A percentile compares a stretch with the other conserved stretches of the same genome.
These are phyloP conservation scores for Nasturtium officinale DNA, from an alignment of 345 rosid species.

Conservation along the genomic window DNA sequence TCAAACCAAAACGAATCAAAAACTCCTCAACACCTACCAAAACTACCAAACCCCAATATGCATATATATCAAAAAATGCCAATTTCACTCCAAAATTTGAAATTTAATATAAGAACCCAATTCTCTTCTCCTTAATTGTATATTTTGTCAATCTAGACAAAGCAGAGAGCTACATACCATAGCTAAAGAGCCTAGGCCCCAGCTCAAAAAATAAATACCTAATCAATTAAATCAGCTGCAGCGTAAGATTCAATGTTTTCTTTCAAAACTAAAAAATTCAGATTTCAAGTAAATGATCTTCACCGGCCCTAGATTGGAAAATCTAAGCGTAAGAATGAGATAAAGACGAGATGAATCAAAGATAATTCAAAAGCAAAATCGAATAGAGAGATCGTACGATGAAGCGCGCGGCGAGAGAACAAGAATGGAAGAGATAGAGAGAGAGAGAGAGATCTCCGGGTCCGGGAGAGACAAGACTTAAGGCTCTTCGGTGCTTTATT, in stretches of 20 bases:
- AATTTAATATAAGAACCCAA: not conserved
- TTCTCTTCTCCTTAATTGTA: not conserved
- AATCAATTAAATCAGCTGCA: constrained; percentile 12
- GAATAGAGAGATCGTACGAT: constrained; percentile 15
- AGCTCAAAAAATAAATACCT: constrained; percentile 26
- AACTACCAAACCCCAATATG: not conserved
- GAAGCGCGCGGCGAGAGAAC: constrained; percentile 31
- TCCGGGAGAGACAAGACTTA: constrained; percentile 25
- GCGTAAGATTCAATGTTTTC: not conserved
- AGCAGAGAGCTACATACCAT: constrained; percentile 30
- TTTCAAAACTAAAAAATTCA: not conserved
- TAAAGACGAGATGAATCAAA: not conserved
- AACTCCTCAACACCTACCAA: constrained; percentile 1
- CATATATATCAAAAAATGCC: constrained; percentile 14
- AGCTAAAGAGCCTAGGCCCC: not conserved
- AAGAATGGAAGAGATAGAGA: not conserved
- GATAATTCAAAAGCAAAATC: not conserved
- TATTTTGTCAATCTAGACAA: constrained; percentile 14
- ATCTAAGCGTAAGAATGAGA: constrained; percentile 10
- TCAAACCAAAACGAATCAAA: not conserved
- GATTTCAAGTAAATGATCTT: constrained; percentile 11
- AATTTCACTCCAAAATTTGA: not conserved
- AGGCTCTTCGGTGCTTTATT: not conserved
- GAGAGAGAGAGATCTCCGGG: constrained; percentile 29
- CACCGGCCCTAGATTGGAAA: constrained; percentile 26